Evolutionary conservation across 257 asterid genomes (phyloP).

Genomic region (Nicotiana sylvestris): DNA sequence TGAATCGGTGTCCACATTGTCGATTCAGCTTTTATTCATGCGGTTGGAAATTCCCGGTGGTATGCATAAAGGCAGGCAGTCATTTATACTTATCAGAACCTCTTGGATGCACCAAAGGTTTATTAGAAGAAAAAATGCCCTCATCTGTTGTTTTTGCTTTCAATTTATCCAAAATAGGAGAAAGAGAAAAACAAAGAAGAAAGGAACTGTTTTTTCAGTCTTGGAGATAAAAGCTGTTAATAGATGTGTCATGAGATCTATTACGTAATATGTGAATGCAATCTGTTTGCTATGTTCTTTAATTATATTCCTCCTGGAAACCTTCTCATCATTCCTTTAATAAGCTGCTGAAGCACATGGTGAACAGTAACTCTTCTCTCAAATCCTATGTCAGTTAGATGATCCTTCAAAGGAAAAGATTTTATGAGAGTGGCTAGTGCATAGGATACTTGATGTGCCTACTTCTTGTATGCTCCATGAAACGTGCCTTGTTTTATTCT

Average conservation of each 20-base stretch:
- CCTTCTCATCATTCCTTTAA: not conserved
- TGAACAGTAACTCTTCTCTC: not conserved
- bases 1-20: not conserved
- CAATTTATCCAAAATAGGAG: not conserved
- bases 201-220: not conserved
- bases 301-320: not conserved
- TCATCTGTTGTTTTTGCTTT: not conserved
- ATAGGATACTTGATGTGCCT: not conserved
- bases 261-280: not conserved
- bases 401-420: not conserved
- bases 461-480: not conserved
- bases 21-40: not conserved
- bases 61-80: not conserved
- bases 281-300: not conserved
- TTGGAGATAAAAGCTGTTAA: not conserved
- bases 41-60: not conserved
- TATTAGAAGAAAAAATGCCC: not conserved
- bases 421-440: not conserved
- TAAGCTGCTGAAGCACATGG: not conserved
- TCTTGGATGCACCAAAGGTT: not conserved
- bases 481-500: not conserved
- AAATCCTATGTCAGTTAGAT: not conserved
- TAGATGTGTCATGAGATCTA: not conserved
- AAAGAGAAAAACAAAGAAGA: not conserved
- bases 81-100: not conserved